Base-by-base conservation (phyloP, 2,329 filamentous ascomycete genomes). In the Calonectria crousiana region DNA sequence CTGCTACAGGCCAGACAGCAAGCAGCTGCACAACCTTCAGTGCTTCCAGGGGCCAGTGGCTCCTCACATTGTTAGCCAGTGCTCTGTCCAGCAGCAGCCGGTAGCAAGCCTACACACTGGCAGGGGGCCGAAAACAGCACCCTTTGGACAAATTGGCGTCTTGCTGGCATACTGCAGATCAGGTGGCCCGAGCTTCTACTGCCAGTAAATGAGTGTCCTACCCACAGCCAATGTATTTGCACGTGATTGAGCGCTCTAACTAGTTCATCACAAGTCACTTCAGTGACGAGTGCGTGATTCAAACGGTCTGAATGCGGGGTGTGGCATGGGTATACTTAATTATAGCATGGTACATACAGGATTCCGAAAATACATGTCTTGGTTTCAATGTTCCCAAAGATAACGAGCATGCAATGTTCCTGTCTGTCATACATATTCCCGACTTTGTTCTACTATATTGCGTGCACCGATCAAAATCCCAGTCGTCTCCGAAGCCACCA, bases 141-240 rank as follows among this genome's bases (percentile, higher is more conserved):
- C 66, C 36, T 62, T 62, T 26, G 51, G 67, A 52, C 67, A 32
- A 56, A 28, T 69, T 71, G 74, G 23, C 49, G 30, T 60, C 51
- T 34, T 34, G 49, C n/a, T 18, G 23, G 53, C 23, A 23, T 47
- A 56, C 41, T 78, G 75, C 75, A 78, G 79, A 77, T 80, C 78
- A 76, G 69, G 72, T 80, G 78, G 79, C 71, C 76, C 77, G 71
- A 78, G 78, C 78, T 76, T 52, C 56, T 76, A 41, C 49, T 67
- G 49, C 67, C 36, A 36, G 32, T 67, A 56, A 41, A 34, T 65
- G 14, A 67, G 28, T 44, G 28, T 23, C 9, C 32, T 52, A 18
- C 51, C 36, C 20, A 47, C 28, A 67, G 13, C 41, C 47, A 23
- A 18, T 14, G 20, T 26, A 58, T 56, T 18, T 56, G 20, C 73